Percentiles rank a stretch among this genome's conserved stretches.
Evolutionary conservation across 2,329 filamentous ascomycete genomes (phyloP).

Genomic region (Xylaria sp.): DNA sequence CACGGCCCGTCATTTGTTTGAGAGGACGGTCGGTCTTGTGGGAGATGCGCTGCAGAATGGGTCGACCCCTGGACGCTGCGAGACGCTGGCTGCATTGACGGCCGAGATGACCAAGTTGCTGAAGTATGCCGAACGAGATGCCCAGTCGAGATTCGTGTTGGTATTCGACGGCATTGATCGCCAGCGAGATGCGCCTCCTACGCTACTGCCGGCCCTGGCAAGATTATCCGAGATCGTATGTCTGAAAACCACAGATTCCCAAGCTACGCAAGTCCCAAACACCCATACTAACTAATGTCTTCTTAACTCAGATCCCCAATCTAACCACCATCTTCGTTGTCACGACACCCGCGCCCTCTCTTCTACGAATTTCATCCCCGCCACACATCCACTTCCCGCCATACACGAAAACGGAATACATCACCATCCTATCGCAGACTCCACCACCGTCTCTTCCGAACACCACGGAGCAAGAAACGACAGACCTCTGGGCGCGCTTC

Average conservation of each 20-base stretch:
- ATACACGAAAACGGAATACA: slow-evolving; percentile 83
- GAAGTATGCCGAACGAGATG: slow-evolving; percentile 51
- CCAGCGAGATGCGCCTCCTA: slow-evolving; percentile 81
- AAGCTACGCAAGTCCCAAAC: neutral
- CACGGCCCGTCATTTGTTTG: slow-evolving; percentile 79
- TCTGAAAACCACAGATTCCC: slow-evolving; percentile 23
- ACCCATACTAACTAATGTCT: slow-evolving; percentile 29
- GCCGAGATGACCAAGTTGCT: slow-evolving; percentile 77
- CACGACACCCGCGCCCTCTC: slow-evolving; percentile 60
- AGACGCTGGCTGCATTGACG: slow-evolving; percentile 80
- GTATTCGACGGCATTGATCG: slow-evolving; percentile 89
- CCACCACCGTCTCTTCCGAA: slow-evolving; percentile 60
- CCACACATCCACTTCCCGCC: slow-evolving; percentile 85
- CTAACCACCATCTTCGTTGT: slow-evolving; percentile 74
- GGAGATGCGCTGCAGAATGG: slow-evolving; percentile 62
- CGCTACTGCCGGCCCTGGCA: slow-evolving; percentile 81
- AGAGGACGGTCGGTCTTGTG: slow-evolving; percentile 72
- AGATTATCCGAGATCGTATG: slow-evolving; percentile 82
- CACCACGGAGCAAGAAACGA: slow-evolving; percentile 64
- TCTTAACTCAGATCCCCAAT: slow-evolving; percentile 72
- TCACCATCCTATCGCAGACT: slow-evolving; percentile 74
- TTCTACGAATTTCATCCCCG: slow-evolving; percentile 69
- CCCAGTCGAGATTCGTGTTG: slow-evolving; percentile 73
- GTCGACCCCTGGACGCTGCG: slow-evolving; percentile 70
- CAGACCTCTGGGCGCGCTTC: slow-evolving; percentile 82